A percentile compares a stretch with the other conserved stretches of the same genome.
Conservation (phyloP, 140 eudicot genomes). For the Flaveria floridana region DNA sequence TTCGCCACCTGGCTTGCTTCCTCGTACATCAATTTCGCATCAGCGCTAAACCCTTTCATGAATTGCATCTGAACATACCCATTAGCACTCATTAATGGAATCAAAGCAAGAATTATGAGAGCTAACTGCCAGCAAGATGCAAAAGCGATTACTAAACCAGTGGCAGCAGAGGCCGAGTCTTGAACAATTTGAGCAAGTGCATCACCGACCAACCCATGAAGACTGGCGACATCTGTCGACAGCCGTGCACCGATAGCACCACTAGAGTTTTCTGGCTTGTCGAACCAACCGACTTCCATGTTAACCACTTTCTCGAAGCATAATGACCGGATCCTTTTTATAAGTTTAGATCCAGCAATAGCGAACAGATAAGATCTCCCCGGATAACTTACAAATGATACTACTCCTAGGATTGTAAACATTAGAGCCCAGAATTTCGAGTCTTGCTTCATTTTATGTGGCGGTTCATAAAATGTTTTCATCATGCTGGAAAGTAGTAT, state of each 20-base stretch:
- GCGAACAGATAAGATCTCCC: constrained; percentile 60
- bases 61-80: constrained; percentile 62
- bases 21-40: constrained; percentile 86
- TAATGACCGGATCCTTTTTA: constrained; percentile 58
- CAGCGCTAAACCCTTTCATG: constrained; percentile 80
- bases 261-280: constrained; percentile 61
- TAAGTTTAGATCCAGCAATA: constrained; percentile 66
- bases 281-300: constrained; percentile 88
- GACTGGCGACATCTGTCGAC: constrained; percentile 69
- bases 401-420: constrained; percentile 54
- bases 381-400: constrained; percentile 51
- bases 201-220: constrained; percentile 79
- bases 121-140: constrained; percentile 79
- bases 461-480: constrained; percentile 54
- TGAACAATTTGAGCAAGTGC: constrained; percentile 74
- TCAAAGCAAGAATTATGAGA: constrained; percentile 57
- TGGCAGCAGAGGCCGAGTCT: constrained; percentile 48
- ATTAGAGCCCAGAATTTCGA: constrained; percentile 73
- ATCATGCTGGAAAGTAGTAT: constrained; percentile 54
- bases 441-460: constrained; percentile 48
- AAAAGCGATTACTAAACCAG: constrained; percentile 64
- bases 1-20: constrained; percentile 87
- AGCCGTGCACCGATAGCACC: constrained; percentile 84
- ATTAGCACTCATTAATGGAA: constrained; percentile 60
- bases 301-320: constrained; percentile 65